A percentile compares a stretch with the other conserved stretches of the same genome.
Conservation (phyloP, 176 grass and related monocot species). For the Oryza nivara region DNA sequence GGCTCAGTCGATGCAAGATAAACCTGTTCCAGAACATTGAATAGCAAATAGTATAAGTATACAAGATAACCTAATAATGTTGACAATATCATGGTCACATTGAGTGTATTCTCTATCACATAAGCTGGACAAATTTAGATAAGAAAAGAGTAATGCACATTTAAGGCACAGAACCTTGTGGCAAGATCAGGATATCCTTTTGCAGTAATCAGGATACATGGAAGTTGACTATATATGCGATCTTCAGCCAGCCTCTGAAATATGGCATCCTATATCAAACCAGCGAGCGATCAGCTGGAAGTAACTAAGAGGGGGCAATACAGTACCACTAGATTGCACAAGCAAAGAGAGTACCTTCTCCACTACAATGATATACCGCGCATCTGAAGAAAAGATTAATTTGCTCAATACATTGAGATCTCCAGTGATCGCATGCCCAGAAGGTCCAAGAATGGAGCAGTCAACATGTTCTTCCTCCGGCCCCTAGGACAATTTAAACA, state of each 20-base stretch:
- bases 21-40: conserved; percentile 57
- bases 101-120: neutral
- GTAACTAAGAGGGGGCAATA: neutral
- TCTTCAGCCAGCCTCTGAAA: conserved; percentile 99
- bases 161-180: conserved; percentile 64
- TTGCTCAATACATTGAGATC: conserved; percentile 70
- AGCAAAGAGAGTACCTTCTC: conserved; percentile 68
- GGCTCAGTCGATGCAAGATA: conserved; percentile 74
- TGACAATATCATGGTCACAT: neutral
- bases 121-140: neutral
- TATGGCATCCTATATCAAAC: conserved; percentile 80
- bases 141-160: neutral
- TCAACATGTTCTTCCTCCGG: conserved; percentile 64
- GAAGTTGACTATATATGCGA: conserved; percentile 73
- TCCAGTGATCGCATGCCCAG: conserved; percentile 78
- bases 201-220: conserved; percentile 84
- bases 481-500: conserved; percentile 51
- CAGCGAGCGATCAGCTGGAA: neutral
- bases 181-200: conserved; percentile 99
- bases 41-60: conserved; percentile 5
- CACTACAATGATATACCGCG: conserved; percentile 77
- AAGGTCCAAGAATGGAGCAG: conserved; percentile 80
- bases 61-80: neutral
- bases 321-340: conserved; percentile 1
- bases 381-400: conserved; percentile 73